These are phyloP conservation scores for Rhododendron ovatum DNA, from an alignment of 148 eudicot genomes.

Conservation along the genomic window DNA sequence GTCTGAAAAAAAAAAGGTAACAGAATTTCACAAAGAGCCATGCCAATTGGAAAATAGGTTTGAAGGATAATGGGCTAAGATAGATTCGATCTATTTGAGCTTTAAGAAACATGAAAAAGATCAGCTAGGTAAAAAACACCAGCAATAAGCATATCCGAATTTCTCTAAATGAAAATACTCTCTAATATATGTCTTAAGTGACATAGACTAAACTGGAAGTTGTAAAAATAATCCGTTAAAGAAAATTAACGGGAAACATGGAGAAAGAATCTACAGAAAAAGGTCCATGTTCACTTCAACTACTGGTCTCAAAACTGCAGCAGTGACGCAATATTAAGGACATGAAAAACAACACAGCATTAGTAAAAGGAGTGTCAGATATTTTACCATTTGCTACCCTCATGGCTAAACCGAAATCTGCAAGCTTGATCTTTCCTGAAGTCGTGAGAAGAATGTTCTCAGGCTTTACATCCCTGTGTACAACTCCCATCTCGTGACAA, in stretches of 20 bases:
- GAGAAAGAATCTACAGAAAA: not conserved
- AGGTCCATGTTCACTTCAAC: not conserved
- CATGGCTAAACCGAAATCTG: constrained; percentile 87
- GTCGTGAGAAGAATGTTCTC: constrained; percentile 72
- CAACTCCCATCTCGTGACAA: constrained; percentile 96
- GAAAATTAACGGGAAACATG: not conserved
- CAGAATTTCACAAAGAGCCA: not conserved
- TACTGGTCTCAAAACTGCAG: not conserved
- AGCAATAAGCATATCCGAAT: not conserved
- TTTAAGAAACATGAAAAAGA: not conserved
- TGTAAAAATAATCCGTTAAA: not conserved
- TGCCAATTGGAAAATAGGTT: not conserved
- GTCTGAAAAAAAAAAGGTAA: not conserved
- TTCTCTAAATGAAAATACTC: not conserved
- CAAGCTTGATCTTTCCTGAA: constrained; percentile 75
- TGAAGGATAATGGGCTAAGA: not conserved
- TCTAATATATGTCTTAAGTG: not conserved
- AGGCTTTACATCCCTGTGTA: constrained; percentile 86
- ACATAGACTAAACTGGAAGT: not conserved
- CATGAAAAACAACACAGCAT: not conserved
- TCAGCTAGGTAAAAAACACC: not conserved
- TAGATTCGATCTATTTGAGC: not conserved
- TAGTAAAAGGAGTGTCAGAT: not conserved
- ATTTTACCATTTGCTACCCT: constrained; percentile 66
- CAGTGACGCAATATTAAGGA: not conserved